These are phyloP conservation scores for Phylloporus sp. DNA, from an alignment of 1,284 basidiomycete genomes.

Conservation along the genomic window DNA sequence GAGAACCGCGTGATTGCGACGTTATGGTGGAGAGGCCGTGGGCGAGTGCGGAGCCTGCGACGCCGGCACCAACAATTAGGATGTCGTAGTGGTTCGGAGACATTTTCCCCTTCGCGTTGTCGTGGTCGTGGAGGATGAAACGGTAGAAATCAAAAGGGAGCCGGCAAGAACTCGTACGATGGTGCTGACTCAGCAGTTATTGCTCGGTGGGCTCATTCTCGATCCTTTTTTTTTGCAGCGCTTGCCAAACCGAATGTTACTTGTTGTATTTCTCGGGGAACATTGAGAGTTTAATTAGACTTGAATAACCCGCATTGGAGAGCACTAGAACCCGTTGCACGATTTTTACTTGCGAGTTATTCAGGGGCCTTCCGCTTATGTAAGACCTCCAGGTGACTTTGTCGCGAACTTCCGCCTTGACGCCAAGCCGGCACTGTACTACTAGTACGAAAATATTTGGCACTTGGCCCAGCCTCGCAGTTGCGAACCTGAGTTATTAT, in stretches of 20 bases:
- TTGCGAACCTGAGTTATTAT: background rate
- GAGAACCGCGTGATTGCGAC: conserved; percentile 48
- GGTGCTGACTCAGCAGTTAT: conserved; percentile 25
- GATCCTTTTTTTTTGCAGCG: background rate
- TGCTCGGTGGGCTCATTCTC: conserved; percentile 9
- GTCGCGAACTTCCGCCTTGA: too few species aligned
- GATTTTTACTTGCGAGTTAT: too few species aligned
- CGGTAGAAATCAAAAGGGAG: background rate
- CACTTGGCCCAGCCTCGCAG: too few species aligned
- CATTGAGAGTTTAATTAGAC: too few species aligned
- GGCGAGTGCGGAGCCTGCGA: conserved; percentile 81
- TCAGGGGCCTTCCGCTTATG: too few species aligned
- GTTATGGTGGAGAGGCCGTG: conserved; percentile 64
- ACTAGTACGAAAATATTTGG: too few species aligned
- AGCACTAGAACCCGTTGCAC: too few species aligned
- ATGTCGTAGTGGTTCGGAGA: conserved; percentile 62
- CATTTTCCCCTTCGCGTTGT: conserved; percentile 18
- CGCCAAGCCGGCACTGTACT: too few species aligned
- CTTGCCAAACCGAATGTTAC: too few species aligned
- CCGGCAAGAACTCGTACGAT: background rate
- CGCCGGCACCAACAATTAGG: conserved; percentile 88
- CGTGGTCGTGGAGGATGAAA: background rate
- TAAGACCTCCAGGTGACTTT: too few species aligned
- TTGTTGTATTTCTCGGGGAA: too few species aligned
- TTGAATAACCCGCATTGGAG: too few species aligned